Conservation (phyloP, 805 yeast species). For the Cyberlindnera mycetangii region DNA sequence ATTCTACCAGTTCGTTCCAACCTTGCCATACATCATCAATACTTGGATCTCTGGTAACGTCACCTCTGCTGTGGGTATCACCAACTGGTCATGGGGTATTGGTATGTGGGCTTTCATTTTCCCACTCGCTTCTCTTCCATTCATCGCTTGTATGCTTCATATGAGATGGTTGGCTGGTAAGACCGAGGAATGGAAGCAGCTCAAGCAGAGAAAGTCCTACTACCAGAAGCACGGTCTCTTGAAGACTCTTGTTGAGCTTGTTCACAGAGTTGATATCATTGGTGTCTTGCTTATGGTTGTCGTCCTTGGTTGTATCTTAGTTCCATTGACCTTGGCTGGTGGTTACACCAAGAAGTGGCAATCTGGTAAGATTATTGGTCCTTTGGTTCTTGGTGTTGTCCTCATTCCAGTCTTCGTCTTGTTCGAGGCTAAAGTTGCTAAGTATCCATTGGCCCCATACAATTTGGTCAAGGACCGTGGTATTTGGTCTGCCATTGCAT, state of each 20-base stretch:
- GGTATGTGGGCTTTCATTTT: conserved; percentile 80
- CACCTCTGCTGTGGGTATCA: conserved; percentile 32
- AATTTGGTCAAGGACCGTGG: conserved; percentile 62
- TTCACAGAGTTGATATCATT: conserved; percentile 64
- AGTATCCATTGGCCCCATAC: conserved; percentile 60
- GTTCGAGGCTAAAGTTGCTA: conserved; percentile 58
- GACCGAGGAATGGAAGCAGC: conserved; percentile 46
- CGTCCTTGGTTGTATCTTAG: conserved; percentile 60
- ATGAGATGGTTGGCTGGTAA: conserved; percentile 53
- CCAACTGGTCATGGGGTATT: conserved; percentile 68
- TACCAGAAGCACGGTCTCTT: conserved; percentile 36
- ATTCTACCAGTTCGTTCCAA: conserved; percentile 59
- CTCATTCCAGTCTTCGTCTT: conserved; percentile 51
- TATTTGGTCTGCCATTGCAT: conserved; percentile 63
- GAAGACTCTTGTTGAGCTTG: conserved; percentile 35
- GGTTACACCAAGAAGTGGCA: conserved; percentile 56
- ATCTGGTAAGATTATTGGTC: conserved; percentile 60
- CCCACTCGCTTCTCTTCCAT: conserved; percentile 64
- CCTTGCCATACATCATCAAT: conserved; percentile 70
- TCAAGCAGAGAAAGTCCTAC: conserved; percentile 39
- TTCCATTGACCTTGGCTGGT: conserved; percentile 76
- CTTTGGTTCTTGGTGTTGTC: conserved; percentile 63
- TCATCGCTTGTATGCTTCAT: conserved; percentile 49
- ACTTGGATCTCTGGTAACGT: conserved; percentile 75
- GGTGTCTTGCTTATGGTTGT: conserved; percentile 58